Evolutionary conservation across 2,329 filamentous ascomycete genomes (phyloP), one percentile per base, ranked within the genome.

Genomic region (Calycina herbarum): DNA sequence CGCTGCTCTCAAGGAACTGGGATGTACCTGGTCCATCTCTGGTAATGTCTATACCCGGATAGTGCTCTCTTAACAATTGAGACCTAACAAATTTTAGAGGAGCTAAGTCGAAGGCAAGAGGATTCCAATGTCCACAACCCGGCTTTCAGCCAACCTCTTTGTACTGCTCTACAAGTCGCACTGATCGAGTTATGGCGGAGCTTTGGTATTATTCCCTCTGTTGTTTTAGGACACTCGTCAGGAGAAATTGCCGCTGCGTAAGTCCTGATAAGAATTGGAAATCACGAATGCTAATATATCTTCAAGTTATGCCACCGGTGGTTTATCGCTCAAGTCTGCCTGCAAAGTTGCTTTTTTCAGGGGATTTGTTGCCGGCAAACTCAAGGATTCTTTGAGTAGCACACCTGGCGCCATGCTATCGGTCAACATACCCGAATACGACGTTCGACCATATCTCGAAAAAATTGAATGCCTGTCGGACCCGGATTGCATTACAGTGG

Each of bases 331-430:
- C 11, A 38, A 65, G 38, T 59, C 54, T 2, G 65, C 68, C 1
- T 62, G 48, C 17, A 63, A 54, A 42, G 56, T 69, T 13, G 63
- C 68, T 1, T 71, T 64, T 33, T 66, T 61, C 33, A 24, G 70
- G n/a, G 70, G 69, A 8, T 17, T 68, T 67, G 11, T 64, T 5
- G 29, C 59, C 6, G 64, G 40, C 15, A 57, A 64, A 20, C 76
- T 24, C 20, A 3, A 1, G 15, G 24, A 4, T 8, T 13, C 24
- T 5, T 33, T 65, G 33, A 27, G 31, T 8, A 11, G 13, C 5
- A 13, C 1, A 13, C n/a, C 64, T 27, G 84, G 84, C 0, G 75
- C 79, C 13, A 87, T 86, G 85, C 78, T 85, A 70, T 84, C 84
- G 0, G 82, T 85, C 1, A 84, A 69, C 57, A 17, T 63, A 6